Percentiles rank a stretch among this genome's conserved stretches.
phyloP scores from a whole-genome alignment of 2,329 filamentous ascomycete genomes.

The Mycocentrospora acerina region DNA sequence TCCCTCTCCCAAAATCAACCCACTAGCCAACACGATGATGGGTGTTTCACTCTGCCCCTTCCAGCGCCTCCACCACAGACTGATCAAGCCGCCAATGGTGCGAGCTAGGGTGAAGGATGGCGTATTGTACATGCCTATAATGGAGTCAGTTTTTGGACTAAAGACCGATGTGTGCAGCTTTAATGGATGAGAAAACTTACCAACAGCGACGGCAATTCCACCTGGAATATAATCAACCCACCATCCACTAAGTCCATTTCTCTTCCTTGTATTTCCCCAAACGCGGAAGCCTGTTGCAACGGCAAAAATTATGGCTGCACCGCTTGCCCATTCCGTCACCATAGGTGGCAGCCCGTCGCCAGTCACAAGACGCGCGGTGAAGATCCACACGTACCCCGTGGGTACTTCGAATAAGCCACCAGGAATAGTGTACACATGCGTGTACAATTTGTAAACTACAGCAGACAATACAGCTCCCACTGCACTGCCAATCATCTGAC shows the following conservation, averaged over 20 bases:
- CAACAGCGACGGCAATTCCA: constrained; percentile 93
- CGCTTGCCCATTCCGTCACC: constrained; percentile 77
- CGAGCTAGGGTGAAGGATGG: constrained; percentile 92
- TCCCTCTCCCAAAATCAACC: constrained; percentile 68
- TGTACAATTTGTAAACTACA: constrained; percentile 86
- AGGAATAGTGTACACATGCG: constrained; percentile 83
- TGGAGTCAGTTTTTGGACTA: constrained; percentile 3
- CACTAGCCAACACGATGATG: constrained; percentile 85
- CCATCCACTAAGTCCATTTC: constrained; percentile 38
- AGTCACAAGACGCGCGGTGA: constrained; percentile 89
- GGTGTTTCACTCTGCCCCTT: constrained; percentile 63
- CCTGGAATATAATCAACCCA: constrained; percentile 83
- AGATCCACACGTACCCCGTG: constrained; percentile 95
- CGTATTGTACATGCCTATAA: constrained; percentile 88
- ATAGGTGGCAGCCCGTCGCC: constrained; percentile 83
- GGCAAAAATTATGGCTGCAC: constrained; percentile 73
- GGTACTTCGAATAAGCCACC: constrained; percentile 90
- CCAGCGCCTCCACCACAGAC: constrained; percentile 18
- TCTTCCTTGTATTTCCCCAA: constrained; percentile 34
- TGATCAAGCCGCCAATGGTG: constrained; percentile 67
- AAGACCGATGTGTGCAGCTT: background rate
- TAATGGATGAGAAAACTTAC: constrained; percentile 47
- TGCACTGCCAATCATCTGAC: constrained; percentile 87
- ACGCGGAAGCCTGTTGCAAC: constrained; percentile 68
- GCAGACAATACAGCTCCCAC: constrained; percentile 85